These are phyloP conservation scores for Trichoderma citrinoviride DNA, from an alignment of 2,329 filamentous ascomycete species.

Conservation along the genomic window DNA sequence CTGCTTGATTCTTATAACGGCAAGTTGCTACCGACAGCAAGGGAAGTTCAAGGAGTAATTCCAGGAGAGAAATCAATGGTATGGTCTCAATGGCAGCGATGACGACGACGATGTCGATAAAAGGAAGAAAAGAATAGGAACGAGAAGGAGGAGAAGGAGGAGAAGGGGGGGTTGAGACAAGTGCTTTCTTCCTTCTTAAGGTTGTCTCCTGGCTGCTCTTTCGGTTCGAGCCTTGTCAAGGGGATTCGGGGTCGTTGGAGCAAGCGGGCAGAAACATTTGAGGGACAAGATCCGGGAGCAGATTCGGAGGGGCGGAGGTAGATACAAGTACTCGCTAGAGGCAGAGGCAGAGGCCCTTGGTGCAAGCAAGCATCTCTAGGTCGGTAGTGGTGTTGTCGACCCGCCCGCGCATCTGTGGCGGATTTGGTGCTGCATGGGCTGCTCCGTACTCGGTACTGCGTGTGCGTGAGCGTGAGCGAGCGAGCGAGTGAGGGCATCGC, in stretches of 20 bases:
- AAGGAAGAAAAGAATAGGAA: background rate
- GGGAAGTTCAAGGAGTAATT: background rate
- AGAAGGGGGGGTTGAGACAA: slow-evolving; percentile 21
- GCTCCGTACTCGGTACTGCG: slow-evolving; percentile 11
- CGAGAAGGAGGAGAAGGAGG: background rate
- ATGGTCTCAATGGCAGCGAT: background rate
- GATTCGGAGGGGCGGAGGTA: slow-evolving; percentile 21
- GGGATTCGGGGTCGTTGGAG: slow-evolving; percentile 11
- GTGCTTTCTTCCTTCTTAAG: slow-evolving; percentile 2
- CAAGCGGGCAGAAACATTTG: slow-evolving; percentile 15
- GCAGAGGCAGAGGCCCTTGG: slow-evolving; percentile 18
- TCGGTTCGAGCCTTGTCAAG: slow-evolving; percentile 1
- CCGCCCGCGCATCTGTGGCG: slow-evolving; percentile 22
- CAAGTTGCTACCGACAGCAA: background rate
- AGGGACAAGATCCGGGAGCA: slow-evolving; percentile 18
- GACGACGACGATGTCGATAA: slow-evolving; percentile 3
- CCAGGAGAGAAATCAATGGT: background rate
- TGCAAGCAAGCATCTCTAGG: slow-evolving; percentile 12
- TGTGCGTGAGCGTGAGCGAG: background rate
- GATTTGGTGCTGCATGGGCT: slow-evolving; percentile 3
- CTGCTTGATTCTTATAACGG: background rate
- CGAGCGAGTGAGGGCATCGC: slow-evolving; percentile 12
- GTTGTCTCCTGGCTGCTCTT: background rate
- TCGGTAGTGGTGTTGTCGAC: slow-evolving; percentile 23
- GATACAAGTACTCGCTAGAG: slow-evolving; percentile 23